Conservation (phyloP, 306 rosid genomes). For the Inga leiocalycina region DNA sequence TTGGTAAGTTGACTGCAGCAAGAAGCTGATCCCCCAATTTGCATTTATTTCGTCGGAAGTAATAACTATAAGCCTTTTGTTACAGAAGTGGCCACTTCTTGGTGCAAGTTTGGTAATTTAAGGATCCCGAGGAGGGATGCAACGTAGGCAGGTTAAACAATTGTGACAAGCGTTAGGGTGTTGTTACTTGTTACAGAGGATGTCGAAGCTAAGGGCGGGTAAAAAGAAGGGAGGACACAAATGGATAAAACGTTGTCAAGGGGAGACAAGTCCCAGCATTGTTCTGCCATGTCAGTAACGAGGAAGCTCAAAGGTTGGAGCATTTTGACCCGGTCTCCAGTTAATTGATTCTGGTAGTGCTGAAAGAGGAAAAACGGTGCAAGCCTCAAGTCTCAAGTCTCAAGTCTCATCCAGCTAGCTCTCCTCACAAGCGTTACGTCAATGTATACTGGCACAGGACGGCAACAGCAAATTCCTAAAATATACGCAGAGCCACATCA, state of each 20-base stretch:
- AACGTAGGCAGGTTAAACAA: conserved; percentile 31
- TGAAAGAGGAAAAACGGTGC: background rate
- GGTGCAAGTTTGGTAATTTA: background rate
- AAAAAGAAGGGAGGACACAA: background rate
- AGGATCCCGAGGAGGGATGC: conserved; percentile 15
- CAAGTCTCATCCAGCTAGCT: background rate
- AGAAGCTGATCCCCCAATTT: conserved; percentile 16
- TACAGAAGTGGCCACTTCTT: background rate
- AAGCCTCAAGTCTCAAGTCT: background rate
- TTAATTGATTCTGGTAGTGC: background rate
- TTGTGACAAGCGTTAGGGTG: background rate
- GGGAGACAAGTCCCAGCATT: background rate
- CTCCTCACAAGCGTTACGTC: background rate
- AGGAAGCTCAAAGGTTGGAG: background rate
- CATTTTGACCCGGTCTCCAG: conserved; percentile 5
- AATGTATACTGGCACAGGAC: conserved; percentile 25
- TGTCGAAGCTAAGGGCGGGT: background rate
- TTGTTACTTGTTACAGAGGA: background rate
- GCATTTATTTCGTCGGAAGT: background rate
- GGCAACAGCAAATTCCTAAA: conserved; percentile 44
- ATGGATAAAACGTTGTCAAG: background rate
- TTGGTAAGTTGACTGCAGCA: conserved; percentile 8
- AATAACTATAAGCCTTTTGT: background rate
- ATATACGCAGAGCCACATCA: conserved; percentile 35
- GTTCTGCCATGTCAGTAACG: background rate